Percentiles rank a stretch among this genome's conserved stretches.
Conservation (phyloP, 169 alveolate genomes). For the Plasmodium adleri region DNA sequence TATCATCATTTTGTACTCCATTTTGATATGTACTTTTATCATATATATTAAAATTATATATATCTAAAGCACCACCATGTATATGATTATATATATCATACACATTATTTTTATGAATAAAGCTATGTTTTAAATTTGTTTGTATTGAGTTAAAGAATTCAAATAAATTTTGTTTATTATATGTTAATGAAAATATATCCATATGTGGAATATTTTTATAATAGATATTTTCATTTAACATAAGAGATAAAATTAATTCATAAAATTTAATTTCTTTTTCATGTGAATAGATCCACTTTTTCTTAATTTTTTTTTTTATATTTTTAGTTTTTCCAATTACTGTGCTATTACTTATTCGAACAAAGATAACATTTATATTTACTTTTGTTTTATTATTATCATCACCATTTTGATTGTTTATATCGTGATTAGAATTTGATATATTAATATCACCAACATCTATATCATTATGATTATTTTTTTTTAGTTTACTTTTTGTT, state of each 20-base stretch:
- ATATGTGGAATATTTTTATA: slow-evolving; percentile 85
- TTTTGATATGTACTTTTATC: slow-evolving; percentile 21
- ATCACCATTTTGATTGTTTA: not conserved
- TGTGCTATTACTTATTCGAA: slow-evolving; percentile 83
- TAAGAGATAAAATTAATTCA: slow-evolving; percentile 82
- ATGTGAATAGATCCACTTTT: slow-evolving; percentile 81
- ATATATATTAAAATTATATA: slow-evolving; percentile 61
- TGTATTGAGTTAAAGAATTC: slow-evolving; percentile 59
- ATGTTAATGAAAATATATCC: slow-evolving; percentile 54
- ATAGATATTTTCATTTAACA: slow-evolving; percentile 78
- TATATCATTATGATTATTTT: not conserved
- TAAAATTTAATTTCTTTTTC: slow-evolving; percentile 86
- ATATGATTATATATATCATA: slow-evolving; percentile 59
- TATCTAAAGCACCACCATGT: slow-evolving; percentile 44
- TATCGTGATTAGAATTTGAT: not conserved
- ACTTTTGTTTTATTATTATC: slow-evolving; percentile 35
- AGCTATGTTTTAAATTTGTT: slow-evolving; percentile 65
- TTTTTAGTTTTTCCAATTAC: slow-evolving; percentile 82
- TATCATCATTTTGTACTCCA: not conserved
- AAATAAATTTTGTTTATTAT: slow-evolving; percentile 44
- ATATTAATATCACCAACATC: not conserved
- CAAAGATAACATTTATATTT: slow-evolving; percentile 81
- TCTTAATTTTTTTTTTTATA: slow-evolving; percentile 78
- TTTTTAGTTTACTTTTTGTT: not conserved
- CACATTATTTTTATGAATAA: slow-evolving; percentile 73